These are phyloP conservation scores for Sporothrix humicola DNA, from an alignment of 2,329 filamentous ascomycete genomes.

Conservation along the genomic window DNA sequence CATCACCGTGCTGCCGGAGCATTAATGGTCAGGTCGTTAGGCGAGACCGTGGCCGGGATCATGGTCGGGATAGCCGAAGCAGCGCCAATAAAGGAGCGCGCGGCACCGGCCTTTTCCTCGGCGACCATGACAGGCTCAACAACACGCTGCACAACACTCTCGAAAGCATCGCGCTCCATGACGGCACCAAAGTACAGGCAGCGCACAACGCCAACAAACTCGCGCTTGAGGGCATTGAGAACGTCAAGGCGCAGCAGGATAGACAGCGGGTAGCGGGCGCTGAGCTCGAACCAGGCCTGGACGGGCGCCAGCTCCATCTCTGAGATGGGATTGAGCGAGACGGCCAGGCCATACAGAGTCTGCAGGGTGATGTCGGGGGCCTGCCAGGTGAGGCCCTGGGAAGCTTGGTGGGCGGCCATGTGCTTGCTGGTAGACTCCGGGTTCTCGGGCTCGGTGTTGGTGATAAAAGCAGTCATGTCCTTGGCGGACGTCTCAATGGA, in stretches of 20 bases:
- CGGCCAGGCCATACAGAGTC: slow-evolving; percentile 53
- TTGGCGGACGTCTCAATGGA: slow-evolving; percentile 33
- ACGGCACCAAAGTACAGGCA: slow-evolving; percentile 57
- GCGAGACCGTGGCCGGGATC: slow-evolving; percentile 5
- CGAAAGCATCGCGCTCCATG: slow-evolving; percentile 54
- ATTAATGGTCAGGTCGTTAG: slow-evolving; percentile 3
- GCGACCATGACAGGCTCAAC: slow-evolving; percentile 42
- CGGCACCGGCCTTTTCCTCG: slow-evolving; percentile 16
- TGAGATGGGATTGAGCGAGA: slow-evolving; percentile 50
- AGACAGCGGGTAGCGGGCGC: slow-evolving; percentile 48
- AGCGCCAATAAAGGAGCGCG: not conserved
- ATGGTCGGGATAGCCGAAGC: not conserved
- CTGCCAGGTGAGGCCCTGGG: slow-evolving; percentile 46
- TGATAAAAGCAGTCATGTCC: slow-evolving; percentile 34
- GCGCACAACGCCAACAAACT: slow-evolving; percentile 52
- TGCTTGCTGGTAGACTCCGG: slow-evolving; percentile 12
- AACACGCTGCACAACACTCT: slow-evolving; percentile 52
- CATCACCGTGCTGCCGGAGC: not conserved
- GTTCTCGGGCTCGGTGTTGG: slow-evolving; percentile 30
- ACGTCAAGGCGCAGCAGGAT: slow-evolving; percentile 46
- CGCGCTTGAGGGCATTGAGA: slow-evolving; percentile 49
- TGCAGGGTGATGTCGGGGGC: slow-evolving; percentile 50
- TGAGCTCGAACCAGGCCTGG: slow-evolving; percentile 62
- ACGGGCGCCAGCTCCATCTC: slow-evolving; percentile 56
- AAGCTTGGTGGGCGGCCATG: slow-evolving; percentile 27